Evolutionary conservation across 306 rosid genomes (phyloP), one percentile per base, ranked within the genome.

Genomic region (Acacia acuminata): DNA sequence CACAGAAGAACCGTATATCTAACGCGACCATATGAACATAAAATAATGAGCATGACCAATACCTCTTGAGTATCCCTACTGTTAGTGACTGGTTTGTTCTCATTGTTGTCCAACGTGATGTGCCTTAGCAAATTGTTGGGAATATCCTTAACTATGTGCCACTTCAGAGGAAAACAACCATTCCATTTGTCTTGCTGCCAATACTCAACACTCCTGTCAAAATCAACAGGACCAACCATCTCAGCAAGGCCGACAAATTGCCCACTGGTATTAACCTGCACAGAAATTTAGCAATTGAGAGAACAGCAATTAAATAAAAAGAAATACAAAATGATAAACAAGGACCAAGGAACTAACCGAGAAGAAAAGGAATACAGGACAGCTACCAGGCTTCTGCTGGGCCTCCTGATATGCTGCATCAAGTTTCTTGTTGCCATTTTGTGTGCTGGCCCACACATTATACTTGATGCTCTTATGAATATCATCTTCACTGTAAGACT

Each of bases 121-220:
- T 94, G 98, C 91, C 96, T 94, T 83, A 96, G 76, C 86, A 91
- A 85, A 86, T 94, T 94, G 91, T 96, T 96, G 8, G 99, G 99
- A 48, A 96, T 94, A 78, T 96, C 99, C 87, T 94, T 96, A 56
- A 96, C 97, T 47, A 96, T 73, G 81, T 92, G 98, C 99, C 99
- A 96, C 89, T 91, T 96, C 2, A 96, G 92, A 77, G 98, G 94
- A 82, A 96, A 96, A 75, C 97, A 96, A 70, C 99, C 99, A 65
- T 92, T 96, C 99, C 99, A 96, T 84, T 94, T 96, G 85, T 96
- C 99, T 79, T 96, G 99, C 66, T 96, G 99, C 99, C 99, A 96
- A 84, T 96, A 96, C 90, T 94, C 99, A 68, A 96, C 68, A 77
- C 87, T 96, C 85, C 88, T 91, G 82, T 94, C 88, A 74, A 96